These are phyloP conservation scores for Dactylellina haptotyla DNA, from an alignment of 2,329 filamentous ascomycete genomes.

Conservation along the genomic window DNA sequence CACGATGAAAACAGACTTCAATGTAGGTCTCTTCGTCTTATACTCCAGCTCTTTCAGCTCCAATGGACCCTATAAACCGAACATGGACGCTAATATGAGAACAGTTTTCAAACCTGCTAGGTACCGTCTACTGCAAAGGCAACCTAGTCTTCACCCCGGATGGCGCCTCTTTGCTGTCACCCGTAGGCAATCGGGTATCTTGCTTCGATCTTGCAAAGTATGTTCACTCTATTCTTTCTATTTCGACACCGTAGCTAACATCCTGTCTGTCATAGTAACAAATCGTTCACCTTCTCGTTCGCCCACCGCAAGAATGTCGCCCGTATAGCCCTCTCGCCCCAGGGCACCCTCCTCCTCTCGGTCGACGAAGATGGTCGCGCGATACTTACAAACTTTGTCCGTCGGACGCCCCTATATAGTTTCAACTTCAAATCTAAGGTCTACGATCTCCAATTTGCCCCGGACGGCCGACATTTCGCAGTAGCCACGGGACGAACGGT, in stretches of 20 bases:
- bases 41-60: background rate
- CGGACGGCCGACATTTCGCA: conserved; percentile 88
- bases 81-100: background rate
- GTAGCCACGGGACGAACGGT: conserved; percentile 86
- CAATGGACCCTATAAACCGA: background rate
- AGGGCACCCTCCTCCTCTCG: conserved; percentile 89
- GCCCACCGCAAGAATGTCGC: conserved; percentile 93
- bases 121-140: conserved; percentile 97
- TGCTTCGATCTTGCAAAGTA: conserved; percentile 97
- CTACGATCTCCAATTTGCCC: conserved; percentile 86
- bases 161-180: conserved; percentile 93
- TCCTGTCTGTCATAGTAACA: conserved; percentile 71
- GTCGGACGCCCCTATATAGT: conserved; percentile 87
- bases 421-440: conserved; percentile 92
- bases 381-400: conserved; percentile 88
- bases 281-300: conserved; percentile 86
- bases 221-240: conserved; percentile 58
- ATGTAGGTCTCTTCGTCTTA: conserved; percentile 71
- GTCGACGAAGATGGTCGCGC: conserved; percentile 94
- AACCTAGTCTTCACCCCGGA: conserved; percentile 97
- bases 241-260: background rate
- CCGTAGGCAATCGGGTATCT: conserved; percentile 93
- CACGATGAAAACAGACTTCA: conserved; percentile 98
- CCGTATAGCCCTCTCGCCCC: conserved; percentile 85
- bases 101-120: conserved; percentile 96